Conservation (phyloP, 441 rosid species). For the Pelargonium myrrhifolium region DNA sequence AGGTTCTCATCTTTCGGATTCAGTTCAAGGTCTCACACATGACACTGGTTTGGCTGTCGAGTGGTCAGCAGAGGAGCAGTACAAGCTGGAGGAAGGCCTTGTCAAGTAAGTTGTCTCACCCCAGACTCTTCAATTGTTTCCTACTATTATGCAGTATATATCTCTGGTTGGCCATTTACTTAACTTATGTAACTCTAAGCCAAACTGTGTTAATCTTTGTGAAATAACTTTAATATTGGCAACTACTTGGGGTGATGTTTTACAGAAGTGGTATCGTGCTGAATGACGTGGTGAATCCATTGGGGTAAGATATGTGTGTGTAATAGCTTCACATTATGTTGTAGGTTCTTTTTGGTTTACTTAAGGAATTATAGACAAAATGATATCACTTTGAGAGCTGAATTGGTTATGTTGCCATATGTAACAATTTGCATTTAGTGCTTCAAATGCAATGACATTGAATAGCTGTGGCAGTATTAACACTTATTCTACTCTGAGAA, state of each 20-base stretch:
- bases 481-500: not conserved
- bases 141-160: not conserved
- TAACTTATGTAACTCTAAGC: not conserved
- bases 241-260: constrained; percentile 7
- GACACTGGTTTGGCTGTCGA: constrained; percentile 72
- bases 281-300: not conserved
- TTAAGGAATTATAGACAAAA: not conserved
- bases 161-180: not conserved
- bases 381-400: constrained; percentile 1
- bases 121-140: not conserved
- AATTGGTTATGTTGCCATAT: not conserved
- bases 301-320: constrained; percentile 9
- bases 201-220: not conserved
- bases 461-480: not conserved
- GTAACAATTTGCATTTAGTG: not conserved
- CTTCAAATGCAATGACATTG: not conserved
- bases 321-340: not conserved
- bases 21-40: constrained; percentile 43
- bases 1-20: constrained; percentile 41
- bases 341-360: not conserved
- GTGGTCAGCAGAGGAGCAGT: constrained; percentile 85
- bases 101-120: constrained; percentile 40
- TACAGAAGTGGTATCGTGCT: constrained; percentile 4
- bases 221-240: not conserved
- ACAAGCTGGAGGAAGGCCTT: constrained; percentile 66